phyloP scores from a whole-genome alignment of 1,284 basidiomycete species.

The Termitomyces sp. region DNA sequence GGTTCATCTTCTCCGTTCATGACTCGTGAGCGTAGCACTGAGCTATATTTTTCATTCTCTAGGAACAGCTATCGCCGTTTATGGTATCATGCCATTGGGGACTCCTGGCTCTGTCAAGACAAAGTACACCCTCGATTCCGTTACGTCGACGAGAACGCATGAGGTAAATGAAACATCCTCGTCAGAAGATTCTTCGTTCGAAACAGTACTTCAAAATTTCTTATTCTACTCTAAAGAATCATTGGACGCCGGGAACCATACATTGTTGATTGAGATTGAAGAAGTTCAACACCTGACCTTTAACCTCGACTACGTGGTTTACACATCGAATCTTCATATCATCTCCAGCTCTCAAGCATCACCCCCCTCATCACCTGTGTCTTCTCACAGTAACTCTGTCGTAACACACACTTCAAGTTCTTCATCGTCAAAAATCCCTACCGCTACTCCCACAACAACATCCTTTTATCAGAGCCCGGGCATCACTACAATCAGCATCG shows the following conservation, averaged over 20 bases:
- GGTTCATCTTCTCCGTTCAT: neutral
- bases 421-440: neutral
- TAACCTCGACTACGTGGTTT: conserved; percentile 3
- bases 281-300: neutral
- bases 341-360: no score
- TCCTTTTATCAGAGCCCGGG: neutral
- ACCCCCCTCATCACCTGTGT: no score
- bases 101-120: neutral
- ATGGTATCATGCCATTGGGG: neutral
- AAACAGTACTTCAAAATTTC: neutral
- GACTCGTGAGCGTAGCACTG: neutral
- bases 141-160: neutral
- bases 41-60: neutral
- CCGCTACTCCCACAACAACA: no score
- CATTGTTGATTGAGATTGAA: neutral
- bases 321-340: no score
- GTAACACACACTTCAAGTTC: no score
- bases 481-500: neutral
- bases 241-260: neutral
- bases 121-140: conserved; percentile 4
- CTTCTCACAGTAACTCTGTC: no score
- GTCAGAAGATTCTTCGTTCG: neutral
- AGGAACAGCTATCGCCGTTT: conserved; percentile 1
- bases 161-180: neutral
- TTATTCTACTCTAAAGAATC: neutral